A percentile compares a stretch with the other conserved stretches of the same genome.
phyloP scores from a whole-genome alignment of 306 rosid species.

The Betula pendula region DNA sequence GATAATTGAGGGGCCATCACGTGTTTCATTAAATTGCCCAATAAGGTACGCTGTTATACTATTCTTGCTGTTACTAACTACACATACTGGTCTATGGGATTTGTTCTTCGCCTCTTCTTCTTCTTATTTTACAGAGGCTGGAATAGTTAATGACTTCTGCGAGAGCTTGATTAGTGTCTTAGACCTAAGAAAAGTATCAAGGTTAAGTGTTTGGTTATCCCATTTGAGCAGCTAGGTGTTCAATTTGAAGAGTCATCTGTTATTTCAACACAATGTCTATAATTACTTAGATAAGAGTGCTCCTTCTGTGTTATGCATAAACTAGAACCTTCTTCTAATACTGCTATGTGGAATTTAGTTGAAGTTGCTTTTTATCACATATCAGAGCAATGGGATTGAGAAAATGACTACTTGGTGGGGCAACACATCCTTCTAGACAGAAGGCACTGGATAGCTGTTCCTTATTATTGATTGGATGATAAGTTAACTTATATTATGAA shows the following conservation, averaged over 20 bases:
- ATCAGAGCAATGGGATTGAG: neutral
- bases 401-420: neutral
- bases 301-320: neutral
- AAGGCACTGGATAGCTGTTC: neutral
- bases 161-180: neutral
- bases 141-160: neutral
- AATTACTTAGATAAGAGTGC: conserved; percentile 3
- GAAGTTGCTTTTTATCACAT: neutral
- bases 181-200: neutral
- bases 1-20: neutral
- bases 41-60: neutral
- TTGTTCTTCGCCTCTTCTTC: neutral
- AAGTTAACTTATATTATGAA: neutral
- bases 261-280: neutral
- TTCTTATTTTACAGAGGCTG: neutral
- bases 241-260: neutral
- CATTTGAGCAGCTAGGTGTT: neutral
- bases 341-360: neutral
- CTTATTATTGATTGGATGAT: neutral
- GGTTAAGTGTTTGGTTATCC: neutral
- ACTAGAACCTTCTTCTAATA: neutral
- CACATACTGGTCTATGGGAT: neutral
- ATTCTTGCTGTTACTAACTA: neutral
- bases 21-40: conserved; percentile 8
- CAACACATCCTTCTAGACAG: neutral